Evolutionary conservation across 768 basidiomycete species (phyloP), one percentile per base, ranked within the genome.

Genomic region (Pholiota conissans): DNA sequence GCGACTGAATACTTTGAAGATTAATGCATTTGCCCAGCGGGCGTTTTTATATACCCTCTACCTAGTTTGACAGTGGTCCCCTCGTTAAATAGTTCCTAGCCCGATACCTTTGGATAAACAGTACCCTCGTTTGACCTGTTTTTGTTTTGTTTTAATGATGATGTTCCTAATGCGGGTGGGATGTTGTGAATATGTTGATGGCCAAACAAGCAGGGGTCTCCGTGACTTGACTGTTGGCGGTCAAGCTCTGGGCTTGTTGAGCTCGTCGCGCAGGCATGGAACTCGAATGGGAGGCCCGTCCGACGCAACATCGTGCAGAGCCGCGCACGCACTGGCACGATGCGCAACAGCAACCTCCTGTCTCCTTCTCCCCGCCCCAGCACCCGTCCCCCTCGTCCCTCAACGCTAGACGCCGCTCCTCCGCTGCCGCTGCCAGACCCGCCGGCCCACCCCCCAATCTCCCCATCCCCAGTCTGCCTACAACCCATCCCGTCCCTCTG

Each of bases 401-500:
- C 49, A 24, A 58, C 55, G 59, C 64, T 16, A 59, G 88, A 55
- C 85, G 90, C 52, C 88, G 90, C 63, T 90, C 88, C 24, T 84
- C 85, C 53, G 85, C 82, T 55, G 80, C 84, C 11, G 79, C 83
- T 64, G 75, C 77, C 24, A 83, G 87, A 45, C 88, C 89, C 5
- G 82, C 86, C 35, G 84, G 74, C 2, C 90, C 90, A 18, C 90
- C 90, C 40, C 90, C 90, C 20, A 84, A 76, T 65, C 81, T 84
- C 63, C 90, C 90, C 49, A 91, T 91, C 57, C 90, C 90, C 49
- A 84, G 76, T 63, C 65, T 90, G 32, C 90, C 90, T 37, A 62
- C 69, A 16, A 62, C 71, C 28, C 65, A 71, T 28, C 64, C 69
- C 14, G 56, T 56, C 26, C 57, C 64, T 48, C 57, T 53, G 30